A percentile compares a stretch with the other conserved stretches of the same genome.
Conservation (phyloP, 1,139 yeast species). For the Blastobotrys ciferrii region DNA sequence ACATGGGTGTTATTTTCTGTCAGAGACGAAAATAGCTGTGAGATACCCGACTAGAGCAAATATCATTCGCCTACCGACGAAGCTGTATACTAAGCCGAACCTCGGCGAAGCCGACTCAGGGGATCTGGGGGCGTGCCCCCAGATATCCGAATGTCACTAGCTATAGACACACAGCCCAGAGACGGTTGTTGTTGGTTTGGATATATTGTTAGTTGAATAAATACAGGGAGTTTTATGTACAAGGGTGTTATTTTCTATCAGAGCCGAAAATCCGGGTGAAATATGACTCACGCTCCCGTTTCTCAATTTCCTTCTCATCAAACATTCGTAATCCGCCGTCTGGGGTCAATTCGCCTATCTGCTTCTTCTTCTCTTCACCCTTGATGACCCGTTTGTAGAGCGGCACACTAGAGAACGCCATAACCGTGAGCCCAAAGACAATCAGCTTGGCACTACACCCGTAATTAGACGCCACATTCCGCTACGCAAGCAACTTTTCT, state of each 20-base stretch:
- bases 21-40: too few species aligned
- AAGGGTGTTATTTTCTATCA: background rate
- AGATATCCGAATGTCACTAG: too few species aligned
- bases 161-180: too few species aligned
- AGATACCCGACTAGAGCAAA: too few species aligned
- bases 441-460: conserved; percentile 37
- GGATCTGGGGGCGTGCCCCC: too few species aligned
- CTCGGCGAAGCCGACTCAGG: too few species aligned
- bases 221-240: too few species aligned
- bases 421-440: conserved; percentile 42
- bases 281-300: conserved; percentile 40
- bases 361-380: conserved; percentile 48
- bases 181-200: too few species aligned
- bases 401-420: conserved; percentile 41
- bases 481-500: background rate
- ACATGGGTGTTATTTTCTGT: background rate
- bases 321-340: conserved; percentile 49
- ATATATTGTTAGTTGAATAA: background rate
- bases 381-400: conserved; percentile 40
- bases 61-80: too few species aligned
- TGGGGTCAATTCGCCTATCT: conserved; percentile 48
- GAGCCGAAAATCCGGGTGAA: conserved; percentile 44
- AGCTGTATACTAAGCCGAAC: too few species aligned
- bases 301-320: conserved; percentile 43
- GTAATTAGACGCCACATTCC: background rate